Conservation (phyloP, 2,329 filamentous ascomycete species). For the Aspergillus hortae region DNA sequence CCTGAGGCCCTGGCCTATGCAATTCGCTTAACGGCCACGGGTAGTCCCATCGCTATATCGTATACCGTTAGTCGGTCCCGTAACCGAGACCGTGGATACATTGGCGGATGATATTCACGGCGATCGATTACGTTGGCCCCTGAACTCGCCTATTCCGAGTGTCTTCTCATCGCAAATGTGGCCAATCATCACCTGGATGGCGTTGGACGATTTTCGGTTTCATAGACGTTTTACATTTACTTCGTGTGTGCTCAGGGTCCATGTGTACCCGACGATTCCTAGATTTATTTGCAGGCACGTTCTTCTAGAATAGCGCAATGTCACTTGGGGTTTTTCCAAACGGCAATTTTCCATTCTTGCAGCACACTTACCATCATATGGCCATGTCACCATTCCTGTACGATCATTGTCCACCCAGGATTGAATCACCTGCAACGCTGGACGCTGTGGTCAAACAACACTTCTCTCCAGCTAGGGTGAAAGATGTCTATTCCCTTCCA, state of each 20-base stretch:
- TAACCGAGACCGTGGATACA: not conserved
- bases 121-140: not conserved
- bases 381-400: conserved; percentile 14
- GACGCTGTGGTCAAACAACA: conserved; percentile 28
- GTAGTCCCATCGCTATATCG: not conserved
- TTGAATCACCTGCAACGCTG: conserved; percentile 21
- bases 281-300: too few relatives aligned
- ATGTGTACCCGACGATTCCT: not conserved
- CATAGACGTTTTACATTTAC: not conserved
- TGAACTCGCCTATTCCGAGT: not conserved
- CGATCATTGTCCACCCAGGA: conserved; percentile 3
- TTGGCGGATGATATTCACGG: not conserved
- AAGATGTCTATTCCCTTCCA: conserved; percentile 20
- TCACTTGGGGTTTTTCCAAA: too few relatives aligned
- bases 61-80: not conserved
- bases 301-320: too few relatives aligned
- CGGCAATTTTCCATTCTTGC: too few relatives aligned
- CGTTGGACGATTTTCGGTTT: not conserved
- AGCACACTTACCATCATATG: not conserved
- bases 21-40: conserved; percentile 1
- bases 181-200: not conserved
- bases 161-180: not conserved
- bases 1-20: not conserved
- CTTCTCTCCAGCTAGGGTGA: conserved; percentile 30
- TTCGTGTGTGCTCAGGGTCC: not conserved